phyloP scores from a whole-genome alignment of 1,284 basidiomycete genomes.

The Ceraceosorus guamensis region DNA sequence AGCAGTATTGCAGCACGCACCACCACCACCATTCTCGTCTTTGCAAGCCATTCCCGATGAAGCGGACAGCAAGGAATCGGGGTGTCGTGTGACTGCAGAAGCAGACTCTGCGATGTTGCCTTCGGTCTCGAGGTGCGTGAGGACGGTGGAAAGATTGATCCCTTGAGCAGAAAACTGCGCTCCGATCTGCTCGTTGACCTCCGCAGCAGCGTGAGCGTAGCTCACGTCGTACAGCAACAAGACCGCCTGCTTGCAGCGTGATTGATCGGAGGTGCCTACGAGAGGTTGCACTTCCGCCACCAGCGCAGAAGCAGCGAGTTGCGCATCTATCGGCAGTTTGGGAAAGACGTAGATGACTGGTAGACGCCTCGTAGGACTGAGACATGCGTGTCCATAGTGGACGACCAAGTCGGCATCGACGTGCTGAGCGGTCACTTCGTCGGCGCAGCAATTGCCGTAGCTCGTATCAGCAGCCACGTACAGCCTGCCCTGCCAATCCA shows the following conservation, averaged over 20 bases:
- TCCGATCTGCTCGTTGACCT: constrained; percentile 41
- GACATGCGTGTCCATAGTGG: constrained; percentile 93
- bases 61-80: too few species aligned
- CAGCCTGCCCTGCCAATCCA: constrained; percentile 53
- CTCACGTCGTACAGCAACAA: constrained; percentile 71
- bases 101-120: background rate
- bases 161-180: constrained; percentile 9
- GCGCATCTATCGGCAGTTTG: constrained; percentile 56
- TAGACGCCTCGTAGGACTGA: constrained; percentile 72
- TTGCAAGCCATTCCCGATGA: too few species aligned
- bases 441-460: constrained; percentile 97
- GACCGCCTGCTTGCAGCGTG: constrained; percentile 47
- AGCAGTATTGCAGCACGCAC: background rate
- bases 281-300: constrained; percentile 11
- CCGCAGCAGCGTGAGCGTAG: constrained; percentile 55
- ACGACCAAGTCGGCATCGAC: constrained; percentile 84
- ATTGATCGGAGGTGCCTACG: background rate
- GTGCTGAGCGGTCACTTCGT: constrained; percentile 90
- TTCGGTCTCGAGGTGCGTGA: background rate
- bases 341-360: constrained; percentile 81
- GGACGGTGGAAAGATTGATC: constrained; percentile 5
- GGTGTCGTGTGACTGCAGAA: constrained; percentile 11
- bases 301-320: constrained; percentile 29
- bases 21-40: too few species aligned
- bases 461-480: constrained; percentile 94